These are phyloP conservation scores for Epichloe coenophiala DNA, from an alignment of 2,329 filamentous ascomycete species.

Conservation along the genomic window DNA sequence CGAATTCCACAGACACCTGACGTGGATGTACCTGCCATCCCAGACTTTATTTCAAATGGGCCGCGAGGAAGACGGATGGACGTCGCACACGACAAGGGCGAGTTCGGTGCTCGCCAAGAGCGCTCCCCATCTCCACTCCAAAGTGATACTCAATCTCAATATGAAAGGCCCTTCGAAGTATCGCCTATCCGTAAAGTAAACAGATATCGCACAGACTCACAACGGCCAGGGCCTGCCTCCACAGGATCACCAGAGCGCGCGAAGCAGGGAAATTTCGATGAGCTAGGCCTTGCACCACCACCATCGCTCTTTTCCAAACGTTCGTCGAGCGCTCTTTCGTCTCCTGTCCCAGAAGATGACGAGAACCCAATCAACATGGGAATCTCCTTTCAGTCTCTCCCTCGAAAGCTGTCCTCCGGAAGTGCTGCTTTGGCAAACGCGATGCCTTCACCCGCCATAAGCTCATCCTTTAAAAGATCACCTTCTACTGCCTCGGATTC, in stretches of 20 bases:
- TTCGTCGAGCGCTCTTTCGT: slow-evolving; percentile 48
- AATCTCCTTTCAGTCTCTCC: slow-evolving; percentile 45
- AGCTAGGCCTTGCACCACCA: slow-evolving; percentile 37
- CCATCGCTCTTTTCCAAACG: slow-evolving; percentile 35
- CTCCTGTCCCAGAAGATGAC: slow-evolving; percentile 55
- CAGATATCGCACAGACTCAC: slow-evolving; percentile 22
- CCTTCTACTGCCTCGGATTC: slow-evolving; percentile 76
- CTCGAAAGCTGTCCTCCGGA: slow-evolving; percentile 66
- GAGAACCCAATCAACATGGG: slow-evolving; percentile 45
- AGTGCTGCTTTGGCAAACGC: slow-evolving; percentile 36
- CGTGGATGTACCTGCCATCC: slow-evolving; percentile 31
- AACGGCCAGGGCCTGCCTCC: slow-evolving; percentile 16
- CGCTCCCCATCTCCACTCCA: slow-evolving; percentile 43
- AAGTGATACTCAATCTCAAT: slow-evolving; percentile 20
- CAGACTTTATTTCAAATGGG: slow-evolving; percentile 25
- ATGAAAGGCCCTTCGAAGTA: slow-evolving; percentile 14
- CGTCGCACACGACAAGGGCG: slow-evolving; percentile 24
- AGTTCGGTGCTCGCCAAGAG: slow-evolving; percentile 38
- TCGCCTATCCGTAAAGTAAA: slow-evolving; percentile 21
- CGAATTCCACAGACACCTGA: slow-evolving; percentile 40
- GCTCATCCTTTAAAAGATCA: slow-evolving; percentile 53
- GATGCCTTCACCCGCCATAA: slow-evolving; percentile 42
- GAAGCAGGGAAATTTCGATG: slow-evolving; percentile 34
- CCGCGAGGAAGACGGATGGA: slow-evolving; percentile 27
- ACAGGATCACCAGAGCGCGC: slow-evolving; percentile 31